A percentile compares a stretch with the other conserved stretches of the same genome.
Evolutionary conservation across 2,329 filamentous ascomycete genomes (phyloP).

Genomic region (Diplodia intermedia): DNA sequence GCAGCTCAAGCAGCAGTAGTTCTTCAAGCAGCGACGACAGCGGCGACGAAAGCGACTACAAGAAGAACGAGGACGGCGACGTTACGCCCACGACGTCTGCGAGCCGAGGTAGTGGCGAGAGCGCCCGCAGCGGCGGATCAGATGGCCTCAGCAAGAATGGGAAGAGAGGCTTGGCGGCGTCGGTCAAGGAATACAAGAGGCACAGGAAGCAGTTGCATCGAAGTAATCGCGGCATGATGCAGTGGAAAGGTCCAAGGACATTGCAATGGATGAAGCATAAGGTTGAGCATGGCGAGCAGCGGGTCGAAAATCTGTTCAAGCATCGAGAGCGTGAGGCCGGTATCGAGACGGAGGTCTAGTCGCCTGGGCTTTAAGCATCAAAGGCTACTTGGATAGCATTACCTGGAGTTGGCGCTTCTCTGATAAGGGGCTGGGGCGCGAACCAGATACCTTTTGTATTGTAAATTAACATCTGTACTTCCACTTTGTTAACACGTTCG

Average conservation of each 20-base stretch:
- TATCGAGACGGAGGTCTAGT: conserved; percentile 72
- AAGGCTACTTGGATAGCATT: not conserved
- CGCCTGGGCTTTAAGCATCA: not conserved
- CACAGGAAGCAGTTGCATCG: conserved; percentile 67
- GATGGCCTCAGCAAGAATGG: conserved; percentile 40
- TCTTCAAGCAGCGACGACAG: conserved; percentile 30
- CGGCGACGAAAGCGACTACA: conserved; percentile 31
- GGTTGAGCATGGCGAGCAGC: conserved; percentile 58
- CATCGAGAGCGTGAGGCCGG: conserved; percentile 65
- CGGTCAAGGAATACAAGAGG: conserved; percentile 66
- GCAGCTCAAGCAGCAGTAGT: conserved; percentile 22
- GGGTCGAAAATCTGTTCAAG: conserved; percentile 58
- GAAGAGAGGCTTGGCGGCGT: conserved; percentile 57
- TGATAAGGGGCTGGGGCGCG: too few relatives aligned
- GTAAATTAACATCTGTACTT: too few relatives aligned
- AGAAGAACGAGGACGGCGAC: conserved; percentile 37
- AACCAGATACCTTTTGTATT: too few relatives aligned
- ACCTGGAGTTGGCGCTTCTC: not conserved
- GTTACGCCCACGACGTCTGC: conserved; percentile 39
- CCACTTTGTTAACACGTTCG: too few relatives aligned
- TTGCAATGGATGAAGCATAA: conserved; percentile 67
- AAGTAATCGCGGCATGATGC: conserved; percentile 74
- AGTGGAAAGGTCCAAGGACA: conserved; percentile 67
- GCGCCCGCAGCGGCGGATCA: conserved; percentile 34
- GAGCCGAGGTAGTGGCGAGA: conserved; percentile 35